Percentiles rank a stretch among this genome's conserved stretches.
Evolutionary conservation across 495 filamentous ascomycete species (phyloP).

Genomic region (Glutinoglossum americanum): DNA sequence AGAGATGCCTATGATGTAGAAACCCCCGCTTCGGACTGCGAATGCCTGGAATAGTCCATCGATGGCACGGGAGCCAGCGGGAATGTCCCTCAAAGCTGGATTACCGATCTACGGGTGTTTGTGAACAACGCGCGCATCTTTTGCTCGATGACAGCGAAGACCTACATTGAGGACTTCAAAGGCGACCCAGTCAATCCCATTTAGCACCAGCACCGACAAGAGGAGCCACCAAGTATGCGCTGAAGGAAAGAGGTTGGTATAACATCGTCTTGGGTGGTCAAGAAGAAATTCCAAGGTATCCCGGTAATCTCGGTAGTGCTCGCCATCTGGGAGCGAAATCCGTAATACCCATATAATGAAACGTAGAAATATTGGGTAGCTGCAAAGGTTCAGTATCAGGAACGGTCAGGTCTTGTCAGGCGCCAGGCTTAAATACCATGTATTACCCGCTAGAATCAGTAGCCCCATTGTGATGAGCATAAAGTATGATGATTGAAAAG

Average conservation of each 20-base stretch:
- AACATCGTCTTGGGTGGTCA: conserved; percentile 54
- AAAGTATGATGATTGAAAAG: conserved; percentile 43
- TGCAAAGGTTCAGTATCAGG: neutral
- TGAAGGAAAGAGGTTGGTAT: conserved; percentile 65
- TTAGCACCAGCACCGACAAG: conserved; percentile 47
- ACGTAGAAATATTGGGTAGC: conserved; percentile 56
- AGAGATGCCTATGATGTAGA: conserved; percentile 59
- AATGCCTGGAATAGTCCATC: conserved; percentile 72
- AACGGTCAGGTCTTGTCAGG: neutral
- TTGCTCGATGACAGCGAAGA: neutral
- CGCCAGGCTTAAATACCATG: conserved; percentile 16
- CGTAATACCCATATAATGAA: conserved; percentile 49
- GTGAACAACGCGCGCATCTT: neutral
- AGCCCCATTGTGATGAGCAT: conserved; percentile 54
- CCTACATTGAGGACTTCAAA: conserved; percentile 52
- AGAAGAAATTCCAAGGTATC: conserved; percentile 64
- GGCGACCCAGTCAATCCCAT: conserved; percentile 58
- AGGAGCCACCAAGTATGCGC: conserved; percentile 65
- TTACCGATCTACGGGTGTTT: conserved; percentile 33
- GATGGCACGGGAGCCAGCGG: conserved; percentile 36
- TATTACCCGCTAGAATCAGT: conserved; percentile 72
- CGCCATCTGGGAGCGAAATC: conserved; percentile 22
- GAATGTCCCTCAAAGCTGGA: conserved; percentile 31
- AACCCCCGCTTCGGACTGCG: conserved; percentile 64
- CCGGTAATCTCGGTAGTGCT: conserved; percentile 26